Evolutionary conservation across 768 basidiomycete genomes (phyloP).

Genomic region (Russula foetens): DNA sequence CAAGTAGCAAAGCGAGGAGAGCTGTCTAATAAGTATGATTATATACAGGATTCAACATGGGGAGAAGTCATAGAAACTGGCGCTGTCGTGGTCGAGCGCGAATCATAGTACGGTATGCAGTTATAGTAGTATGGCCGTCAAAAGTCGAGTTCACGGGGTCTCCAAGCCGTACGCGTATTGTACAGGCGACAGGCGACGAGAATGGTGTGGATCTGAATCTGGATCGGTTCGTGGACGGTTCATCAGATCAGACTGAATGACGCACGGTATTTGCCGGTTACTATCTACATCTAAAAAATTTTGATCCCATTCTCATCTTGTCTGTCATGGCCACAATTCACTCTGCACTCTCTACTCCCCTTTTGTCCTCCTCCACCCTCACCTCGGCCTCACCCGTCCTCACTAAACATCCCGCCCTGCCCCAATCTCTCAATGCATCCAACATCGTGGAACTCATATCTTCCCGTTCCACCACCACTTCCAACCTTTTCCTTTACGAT

Average conservation of each 20-base stretch:
- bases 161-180: no score
- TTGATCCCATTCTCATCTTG: no score
- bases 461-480: constrained; percentile 46
- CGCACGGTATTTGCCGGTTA: neutral
- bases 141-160: no score
- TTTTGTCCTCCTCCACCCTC: constrained; percentile 30
- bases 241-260: no score
- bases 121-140: no score
- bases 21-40: neutral
- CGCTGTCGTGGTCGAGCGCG: neutral
- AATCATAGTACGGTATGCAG: neutral
- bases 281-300: neutral
- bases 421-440: constrained; percentile 41
- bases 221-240: no score
- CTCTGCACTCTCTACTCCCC: constrained; percentile 20
- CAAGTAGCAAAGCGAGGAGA: no score
- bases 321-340: neutral
- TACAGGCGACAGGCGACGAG: no score
- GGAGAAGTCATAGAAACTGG: neutral
- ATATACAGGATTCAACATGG: neutral
- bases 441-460: constrained; percentile 61
- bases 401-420: constrained; percentile 18
- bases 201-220: no score
- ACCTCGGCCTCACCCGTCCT: constrained; percentile 27
- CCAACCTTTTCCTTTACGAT: constrained; percentile 73